Evolutionary conservation across 176 grass and related monocot genomes (phyloP).

Genomic region (Rhipidocladum racemiflorum): DNA sequence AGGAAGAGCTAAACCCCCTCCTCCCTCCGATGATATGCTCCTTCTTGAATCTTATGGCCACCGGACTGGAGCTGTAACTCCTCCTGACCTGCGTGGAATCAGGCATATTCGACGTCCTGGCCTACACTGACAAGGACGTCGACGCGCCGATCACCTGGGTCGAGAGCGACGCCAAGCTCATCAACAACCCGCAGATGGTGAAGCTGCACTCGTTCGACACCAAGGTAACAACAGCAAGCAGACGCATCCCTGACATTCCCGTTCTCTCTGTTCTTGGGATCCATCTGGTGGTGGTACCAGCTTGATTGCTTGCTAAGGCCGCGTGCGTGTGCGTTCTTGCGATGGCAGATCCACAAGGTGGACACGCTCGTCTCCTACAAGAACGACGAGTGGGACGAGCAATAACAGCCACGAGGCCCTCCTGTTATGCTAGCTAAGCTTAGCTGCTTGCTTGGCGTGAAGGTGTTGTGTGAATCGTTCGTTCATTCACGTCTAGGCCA

Average conservation of each 20-base stretch:
- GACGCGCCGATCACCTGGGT: slow-evolving; percentile 77
- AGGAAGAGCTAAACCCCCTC: too few relatives aligned
- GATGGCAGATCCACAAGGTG: slow-evolving; percentile 94
- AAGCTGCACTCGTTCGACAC: slow-evolving; percentile 97
- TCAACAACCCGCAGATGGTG: slow-evolving; percentile 95
- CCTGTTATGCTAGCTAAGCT: background rate
- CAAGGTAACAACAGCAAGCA: slow-evolving; percentile 45
- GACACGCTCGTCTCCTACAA: slow-evolving; percentile 96
- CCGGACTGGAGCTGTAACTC: background rate
- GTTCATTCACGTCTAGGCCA: slow-evolving; percentile 73
- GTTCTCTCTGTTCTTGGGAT: background rate
- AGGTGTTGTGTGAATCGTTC: slow-evolving; percentile 74
- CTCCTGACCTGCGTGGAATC: background rate
- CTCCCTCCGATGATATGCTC: too few relatives aligned
- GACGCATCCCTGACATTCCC: background rate
- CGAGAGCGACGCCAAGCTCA: slow-evolving; percentile 95
- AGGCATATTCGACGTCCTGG: slow-evolving; percentile 95
- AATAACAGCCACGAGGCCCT: background rate
- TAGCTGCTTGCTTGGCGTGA: slow-evolving; percentile 14
- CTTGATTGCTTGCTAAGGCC: background rate
- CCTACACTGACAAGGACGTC: slow-evolving; percentile 88
- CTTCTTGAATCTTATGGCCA: too few relatives aligned
- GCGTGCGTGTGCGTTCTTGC: background rate
- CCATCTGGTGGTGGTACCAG: background rate
- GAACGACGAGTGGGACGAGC: slow-evolving; percentile 81